Evolutionary conservation across 2,329 filamentous ascomycete species (phyloP).

Genomic region (Fusarium tupiense): DNA sequence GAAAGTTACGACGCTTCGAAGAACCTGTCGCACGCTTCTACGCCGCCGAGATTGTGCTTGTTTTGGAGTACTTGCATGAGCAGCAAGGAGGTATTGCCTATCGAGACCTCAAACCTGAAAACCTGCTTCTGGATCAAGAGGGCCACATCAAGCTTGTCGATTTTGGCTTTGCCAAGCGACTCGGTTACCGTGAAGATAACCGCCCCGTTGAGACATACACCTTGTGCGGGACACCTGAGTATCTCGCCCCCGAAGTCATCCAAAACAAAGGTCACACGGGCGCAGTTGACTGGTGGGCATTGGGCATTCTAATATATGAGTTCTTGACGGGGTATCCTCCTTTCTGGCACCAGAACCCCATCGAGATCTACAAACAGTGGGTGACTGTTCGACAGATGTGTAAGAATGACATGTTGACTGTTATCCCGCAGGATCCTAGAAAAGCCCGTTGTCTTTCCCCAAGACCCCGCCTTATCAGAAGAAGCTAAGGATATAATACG

Average conservation of each 20-base stretch:
- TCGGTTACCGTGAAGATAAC: constrained; percentile 63
- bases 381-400: constrained; percentile 39
- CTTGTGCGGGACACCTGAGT: constrained; percentile 84
- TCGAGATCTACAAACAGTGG: constrained; percentile 85
- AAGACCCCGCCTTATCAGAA: constrained; percentile 70
- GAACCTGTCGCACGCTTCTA: constrained; percentile 84
- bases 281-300: constrained; percentile 88
- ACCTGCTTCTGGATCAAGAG: constrained; percentile 79
- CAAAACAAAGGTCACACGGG: constrained; percentile 81
- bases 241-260: constrained; percentile 85
- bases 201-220: constrained; percentile 78
- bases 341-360: constrained; percentile 87
- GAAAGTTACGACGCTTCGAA: constrained; percentile 81
- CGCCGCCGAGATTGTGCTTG: constrained; percentile 83
- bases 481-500: constrained; percentile 80
- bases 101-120: constrained; percentile 84
- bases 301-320: constrained; percentile 86
- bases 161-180: constrained; percentile 85
- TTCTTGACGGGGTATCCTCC: constrained; percentile 87
- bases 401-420: constrained; percentile 1
- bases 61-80: constrained; percentile 84
- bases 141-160: constrained; percentile 86
- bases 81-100: constrained; percentile 81
- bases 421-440: constrained; percentile 72
- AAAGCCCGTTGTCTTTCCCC: constrained; percentile 79